These are phyloP conservation scores for Pythium pectinolyticum DNA, from an alignment of 352 stramenopile species.

Conservation along the genomic window DNA sequence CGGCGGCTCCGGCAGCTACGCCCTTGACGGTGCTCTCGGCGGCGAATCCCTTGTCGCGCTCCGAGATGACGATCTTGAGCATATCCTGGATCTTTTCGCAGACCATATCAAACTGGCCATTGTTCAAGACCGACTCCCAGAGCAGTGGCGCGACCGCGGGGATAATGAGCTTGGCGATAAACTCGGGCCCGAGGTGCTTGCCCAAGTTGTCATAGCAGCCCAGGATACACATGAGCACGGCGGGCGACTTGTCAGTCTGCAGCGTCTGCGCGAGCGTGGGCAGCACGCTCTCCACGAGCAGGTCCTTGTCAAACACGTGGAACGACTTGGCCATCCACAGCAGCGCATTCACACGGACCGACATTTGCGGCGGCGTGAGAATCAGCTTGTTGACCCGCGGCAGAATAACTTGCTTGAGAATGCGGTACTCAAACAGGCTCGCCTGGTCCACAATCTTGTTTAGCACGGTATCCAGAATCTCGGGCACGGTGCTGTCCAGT, in stretches of 20 bases:
- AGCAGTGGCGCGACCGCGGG: constrained; percentile 76
- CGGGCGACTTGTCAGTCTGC: constrained; percentile 78
- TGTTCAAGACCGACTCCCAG: constrained; percentile 80
- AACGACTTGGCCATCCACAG: constrained; percentile 87
- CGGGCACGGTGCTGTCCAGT: constrained; percentile 78
- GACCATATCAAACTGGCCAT: constrained; percentile 82
- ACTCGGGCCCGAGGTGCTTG: constrained; percentile 85
- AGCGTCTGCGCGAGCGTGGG: constrained; percentile 74
- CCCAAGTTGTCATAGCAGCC: constrained; percentile 87
- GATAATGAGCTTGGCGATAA: constrained; percentile 80
- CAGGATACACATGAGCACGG: constrained; percentile 86
- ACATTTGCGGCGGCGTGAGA: constrained; percentile 74
- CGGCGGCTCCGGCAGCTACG: constrained; percentile 58
- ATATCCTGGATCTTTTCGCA: constrained; percentile 89
- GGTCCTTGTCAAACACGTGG: constrained; percentile 88
- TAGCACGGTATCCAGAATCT: constrained; percentile 86
- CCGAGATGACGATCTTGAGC: constrained; percentile 83
- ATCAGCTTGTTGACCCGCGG: constrained; percentile 88
- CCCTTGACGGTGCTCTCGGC: constrained; percentile 67
- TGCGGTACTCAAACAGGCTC: constrained; percentile 87
- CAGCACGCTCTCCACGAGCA: constrained; percentile 82
- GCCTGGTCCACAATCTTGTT: constrained; percentile 89
- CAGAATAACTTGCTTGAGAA: constrained; percentile 86
- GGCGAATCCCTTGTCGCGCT: constrained; percentile 78
- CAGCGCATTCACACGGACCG: constrained; percentile 82